Percentiles rank a stretch among this genome's conserved stretches.
phyloP scores from a whole-genome alignment of 192 early-diverging fungal genomes.

The Backusella psychrophila region DNA sequence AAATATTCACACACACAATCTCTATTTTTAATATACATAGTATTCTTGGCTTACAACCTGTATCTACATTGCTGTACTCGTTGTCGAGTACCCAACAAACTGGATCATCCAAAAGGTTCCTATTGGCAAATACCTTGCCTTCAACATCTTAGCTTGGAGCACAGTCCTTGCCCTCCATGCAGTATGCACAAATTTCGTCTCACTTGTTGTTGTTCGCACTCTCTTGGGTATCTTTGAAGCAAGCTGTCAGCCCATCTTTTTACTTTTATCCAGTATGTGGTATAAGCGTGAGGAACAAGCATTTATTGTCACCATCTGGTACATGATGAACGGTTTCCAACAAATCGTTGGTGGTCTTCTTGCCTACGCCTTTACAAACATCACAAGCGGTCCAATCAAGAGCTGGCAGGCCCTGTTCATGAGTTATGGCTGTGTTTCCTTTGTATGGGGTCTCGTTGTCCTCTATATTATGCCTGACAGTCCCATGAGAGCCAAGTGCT shows the following conservation, averaged over 20 bases:
- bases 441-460: constrained; percentile 8
- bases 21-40: background rate
- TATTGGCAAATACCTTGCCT: constrained; percentile 17
- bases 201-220: constrained; percentile 13
- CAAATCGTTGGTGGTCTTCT: constrained; percentile 21
- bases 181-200: constrained; percentile 15
- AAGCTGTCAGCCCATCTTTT: constrained; percentile 13
- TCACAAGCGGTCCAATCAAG: constrained; percentile 16
- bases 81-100: constrained; percentile 18
- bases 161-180: constrained; percentile 12
- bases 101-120: constrained; percentile 18
- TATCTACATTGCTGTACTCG: constrained; percentile 20
- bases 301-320: constrained; percentile 17
- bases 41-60: constrained; percentile 21
- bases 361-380: constrained; percentile 24
- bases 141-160: constrained; percentile 16
- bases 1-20: background rate
- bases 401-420: constrained; percentile 21
- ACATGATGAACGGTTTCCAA: constrained; percentile 23
- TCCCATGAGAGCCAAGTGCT: constrained; percentile 27
- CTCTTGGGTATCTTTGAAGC: constrained; percentile 31
- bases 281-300: constrained; percentile 20
- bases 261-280: constrained; percentile 16
- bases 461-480: constrained; percentile 16
- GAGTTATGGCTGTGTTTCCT: constrained; percentile 12